Percentiles rank a stretch among this genome's conserved stretches.
These are phyloP conservation scores for Lactifluus piperatus DNA, from an alignment of 768 basidiomycete genomes.

Conservation along the genomic window DNA sequence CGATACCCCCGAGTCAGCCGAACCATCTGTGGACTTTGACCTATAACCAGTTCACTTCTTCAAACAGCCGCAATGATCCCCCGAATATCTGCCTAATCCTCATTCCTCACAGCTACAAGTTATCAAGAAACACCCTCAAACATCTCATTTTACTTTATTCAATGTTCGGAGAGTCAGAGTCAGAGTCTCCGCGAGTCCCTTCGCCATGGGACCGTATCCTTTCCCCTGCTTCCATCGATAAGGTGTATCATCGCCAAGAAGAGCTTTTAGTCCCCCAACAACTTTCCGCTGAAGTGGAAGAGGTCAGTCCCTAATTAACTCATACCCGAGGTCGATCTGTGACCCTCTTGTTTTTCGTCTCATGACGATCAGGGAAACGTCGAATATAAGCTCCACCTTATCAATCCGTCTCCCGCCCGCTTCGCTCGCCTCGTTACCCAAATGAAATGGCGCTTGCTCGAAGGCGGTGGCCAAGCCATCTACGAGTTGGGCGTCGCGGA, in stretches of 20 bases:
- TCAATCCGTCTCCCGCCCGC: slow-evolving; percentile 65
- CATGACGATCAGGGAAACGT: slow-evolving; percentile 57
- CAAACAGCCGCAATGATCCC: slow-evolving; percentile 36
- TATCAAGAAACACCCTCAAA: neutral
- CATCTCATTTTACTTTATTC: too few species aligned
- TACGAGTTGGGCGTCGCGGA: slow-evolving; percentile 68
- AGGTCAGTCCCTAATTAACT: slow-evolving; percentile 28
- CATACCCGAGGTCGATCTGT: neutral
- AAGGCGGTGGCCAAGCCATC: slow-evolving; percentile 47
- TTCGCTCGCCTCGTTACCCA: slow-evolving; percentile 86
- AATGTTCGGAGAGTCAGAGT: slow-evolving; percentile 84
- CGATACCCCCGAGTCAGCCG: slow-evolving; percentile 4
- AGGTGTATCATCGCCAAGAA: slow-evolving; percentile 24
- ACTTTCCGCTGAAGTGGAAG: slow-evolving; percentile 69
- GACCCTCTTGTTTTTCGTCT: neutral
- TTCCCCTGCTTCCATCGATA: slow-evolving; percentile 33
- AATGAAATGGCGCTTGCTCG: slow-evolving; percentile 80
- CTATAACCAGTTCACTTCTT: too few species aligned
- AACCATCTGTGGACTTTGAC: neutral
- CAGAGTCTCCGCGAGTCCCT: slow-evolving; percentile 69
- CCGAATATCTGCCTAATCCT: slow-evolving; percentile 40
- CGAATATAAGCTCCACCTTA: slow-evolving; percentile 90
- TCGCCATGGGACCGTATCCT: slow-evolving; percentile 79
- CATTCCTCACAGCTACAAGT: slow-evolving; percentile 4
- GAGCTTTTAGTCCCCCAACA: slow-evolving; percentile 44